Evolutionary conservation across 768 basidiomycete genomes (phyloP).

Genomic region (Phlegmacium glaucopus): DNA sequence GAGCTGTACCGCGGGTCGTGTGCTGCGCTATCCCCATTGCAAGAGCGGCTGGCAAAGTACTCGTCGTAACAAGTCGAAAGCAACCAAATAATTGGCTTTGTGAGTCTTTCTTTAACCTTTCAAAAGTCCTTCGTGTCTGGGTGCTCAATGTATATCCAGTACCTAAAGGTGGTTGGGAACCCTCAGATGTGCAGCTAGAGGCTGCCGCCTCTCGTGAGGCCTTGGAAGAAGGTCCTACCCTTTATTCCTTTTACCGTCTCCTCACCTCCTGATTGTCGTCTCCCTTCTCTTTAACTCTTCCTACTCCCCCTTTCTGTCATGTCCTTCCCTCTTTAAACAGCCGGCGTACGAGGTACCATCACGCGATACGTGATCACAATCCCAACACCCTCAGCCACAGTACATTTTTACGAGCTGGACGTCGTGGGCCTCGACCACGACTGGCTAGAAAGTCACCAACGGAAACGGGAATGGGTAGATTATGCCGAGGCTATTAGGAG

Average conservation of each 20-base stretch:
- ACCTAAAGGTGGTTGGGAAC: constrained; percentile 90
- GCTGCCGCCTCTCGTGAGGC: constrained; percentile 90
- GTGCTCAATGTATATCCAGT: constrained; percentile 41
- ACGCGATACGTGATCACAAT: constrained; percentile 85
- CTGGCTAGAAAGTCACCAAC: constrained; percentile 80
- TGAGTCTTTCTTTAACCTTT: constrained; percentile 46
- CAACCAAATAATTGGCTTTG: constrained; percentile 81
- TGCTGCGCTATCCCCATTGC: constrained; percentile 89
- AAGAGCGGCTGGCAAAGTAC: constrained; percentile 68
- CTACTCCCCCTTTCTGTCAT: constrained; percentile 13
- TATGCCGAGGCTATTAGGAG: constrained; percentile 75
- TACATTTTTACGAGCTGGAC: constrained; percentile 91
- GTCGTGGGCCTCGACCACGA: constrained; percentile 71
- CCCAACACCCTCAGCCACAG: constrained; percentile 72
- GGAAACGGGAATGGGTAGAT: constrained; percentile 85
- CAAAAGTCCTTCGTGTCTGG: background rate
- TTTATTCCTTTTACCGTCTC: constrained; percentile 73
- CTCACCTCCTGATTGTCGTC: constrained; percentile 65
- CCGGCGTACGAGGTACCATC: constrained; percentile 84
- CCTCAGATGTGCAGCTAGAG: constrained; percentile 76
- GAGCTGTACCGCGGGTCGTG: constrained; percentile 78
- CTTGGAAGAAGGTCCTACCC: constrained; percentile 93
- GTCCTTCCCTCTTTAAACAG: constrained; percentile 41
- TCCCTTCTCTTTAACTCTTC: constrained; percentile 29
- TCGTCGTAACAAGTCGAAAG: constrained; percentile 84